phyloP scores from a whole-genome alignment of 768 basidiomycete genomes.

The Tricholoma bakamatsutake region DNA sequence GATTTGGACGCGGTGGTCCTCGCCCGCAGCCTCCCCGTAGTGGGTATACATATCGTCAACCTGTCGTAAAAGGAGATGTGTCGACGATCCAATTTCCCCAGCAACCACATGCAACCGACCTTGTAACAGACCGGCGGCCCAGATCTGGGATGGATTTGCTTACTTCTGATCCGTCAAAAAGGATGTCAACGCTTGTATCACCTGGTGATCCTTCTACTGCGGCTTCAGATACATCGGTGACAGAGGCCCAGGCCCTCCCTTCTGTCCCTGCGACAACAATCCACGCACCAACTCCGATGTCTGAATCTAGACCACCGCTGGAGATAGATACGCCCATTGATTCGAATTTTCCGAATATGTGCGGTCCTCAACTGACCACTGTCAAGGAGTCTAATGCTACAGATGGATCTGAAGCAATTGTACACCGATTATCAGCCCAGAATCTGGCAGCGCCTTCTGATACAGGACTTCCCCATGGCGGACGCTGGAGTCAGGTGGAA shows the following conservation, averaged over 20 bases:
- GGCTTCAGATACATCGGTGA: slow-evolving; percentile 8
- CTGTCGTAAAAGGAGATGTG: slow-evolving; percentile 4
- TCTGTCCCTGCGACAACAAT: slow-evolving; percentile 12
- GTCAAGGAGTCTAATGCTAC: background rate
- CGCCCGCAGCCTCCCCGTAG: slow-evolving; percentile 30
- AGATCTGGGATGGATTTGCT: slow-evolving; percentile 1
- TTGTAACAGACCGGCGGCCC: slow-evolving; percentile 10
- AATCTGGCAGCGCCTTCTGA: background rate
- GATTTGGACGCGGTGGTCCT: slow-evolving; percentile 20
- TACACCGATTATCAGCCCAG: background rate
- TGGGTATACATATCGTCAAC: slow-evolving; percentile 30
- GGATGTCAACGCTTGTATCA: slow-evolving; percentile 15
- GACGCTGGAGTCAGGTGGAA: background rate
- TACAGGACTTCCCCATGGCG: background rate
- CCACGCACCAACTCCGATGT: slow-evolving; percentile 9
- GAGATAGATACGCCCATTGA: slow-evolving; percentile 7
- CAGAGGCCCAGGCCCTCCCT: slow-evolving; percentile 2
- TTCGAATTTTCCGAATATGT: background rate
- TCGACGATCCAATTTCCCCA: slow-evolving; percentile 16
- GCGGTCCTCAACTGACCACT: background rate
- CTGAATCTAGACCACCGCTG: slow-evolving; percentile 4
- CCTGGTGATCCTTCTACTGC: slow-evolving; percentile 8
- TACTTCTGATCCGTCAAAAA: slow-evolving; percentile 11
- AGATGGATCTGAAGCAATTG: background rate
- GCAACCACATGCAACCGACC: slow-evolving; percentile 10